These are phyloP conservation scores for Ballota nigra DNA, from an alignment of 257 asterid species.

Conservation along the genomic window DNA sequence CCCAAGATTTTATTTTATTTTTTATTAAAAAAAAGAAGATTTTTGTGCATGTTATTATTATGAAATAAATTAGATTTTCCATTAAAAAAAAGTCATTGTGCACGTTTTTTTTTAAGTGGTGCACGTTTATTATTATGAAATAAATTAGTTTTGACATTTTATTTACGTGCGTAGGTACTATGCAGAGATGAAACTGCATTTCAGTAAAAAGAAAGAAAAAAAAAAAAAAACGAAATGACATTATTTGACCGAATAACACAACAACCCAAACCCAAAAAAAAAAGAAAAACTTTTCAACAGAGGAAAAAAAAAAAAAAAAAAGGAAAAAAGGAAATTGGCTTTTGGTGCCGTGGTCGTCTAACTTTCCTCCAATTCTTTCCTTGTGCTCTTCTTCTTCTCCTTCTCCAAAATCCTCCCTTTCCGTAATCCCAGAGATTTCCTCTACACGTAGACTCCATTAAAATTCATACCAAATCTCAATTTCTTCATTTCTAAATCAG, in stretches of 20 bases:
- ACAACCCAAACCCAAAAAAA: background rate
- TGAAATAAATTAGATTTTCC: background rate
- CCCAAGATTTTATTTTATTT: no score
- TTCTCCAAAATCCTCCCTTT: background rate
- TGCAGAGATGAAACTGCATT: background rate
- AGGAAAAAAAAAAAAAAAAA: no score
- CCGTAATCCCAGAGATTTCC: background rate
- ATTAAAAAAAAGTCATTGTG: no score
- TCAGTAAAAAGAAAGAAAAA: background rate
- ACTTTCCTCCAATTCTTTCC: constrained; percentile 27
- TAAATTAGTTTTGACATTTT: background rate
- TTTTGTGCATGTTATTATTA: background rate
- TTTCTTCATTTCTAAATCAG: background rate
- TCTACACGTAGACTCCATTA: background rate
- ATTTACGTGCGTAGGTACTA: background rate
- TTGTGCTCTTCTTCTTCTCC: background rate
- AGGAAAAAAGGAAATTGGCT: constrained; percentile 12
- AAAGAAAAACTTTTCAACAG: no score
- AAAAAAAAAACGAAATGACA: no score
- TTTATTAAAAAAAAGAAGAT: background rate
- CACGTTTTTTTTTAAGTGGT: no score
- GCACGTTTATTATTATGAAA: no score
- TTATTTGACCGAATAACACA: no score
- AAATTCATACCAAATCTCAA: background rate
- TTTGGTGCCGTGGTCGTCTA: constrained; percentile 25